Evolutionary conservation across 2,329 filamentous ascomycete genomes (phyloP).

Genomic region (Sporothrix brunneoviolacea): DNA sequence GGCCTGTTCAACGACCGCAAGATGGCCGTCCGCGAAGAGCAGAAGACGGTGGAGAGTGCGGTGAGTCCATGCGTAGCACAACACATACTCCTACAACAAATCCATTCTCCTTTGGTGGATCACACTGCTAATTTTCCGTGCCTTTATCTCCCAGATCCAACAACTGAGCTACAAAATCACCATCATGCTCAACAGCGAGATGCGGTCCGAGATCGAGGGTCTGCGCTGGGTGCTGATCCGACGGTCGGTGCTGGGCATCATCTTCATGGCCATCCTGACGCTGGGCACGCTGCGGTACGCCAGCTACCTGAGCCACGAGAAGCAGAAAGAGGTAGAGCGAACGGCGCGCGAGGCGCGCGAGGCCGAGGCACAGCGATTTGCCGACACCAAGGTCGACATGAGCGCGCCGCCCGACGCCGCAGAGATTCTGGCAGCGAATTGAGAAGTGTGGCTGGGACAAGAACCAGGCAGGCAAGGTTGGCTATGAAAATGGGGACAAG

Average conservation of each 20-base stretch:
- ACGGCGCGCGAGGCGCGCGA: constrained; percentile 30
- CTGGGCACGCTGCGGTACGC: constrained; percentile 54
- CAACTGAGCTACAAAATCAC: constrained; percentile 96
- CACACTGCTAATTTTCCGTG: background rate
- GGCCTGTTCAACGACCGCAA: constrained; percentile 95
- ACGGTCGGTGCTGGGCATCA: constrained; percentile 56
- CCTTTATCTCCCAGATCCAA: constrained; percentile 57
- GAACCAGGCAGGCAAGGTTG: too few species aligned
- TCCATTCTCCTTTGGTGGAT: too few species aligned
- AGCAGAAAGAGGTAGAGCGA: constrained; percentile 39
- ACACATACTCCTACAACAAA: too few species aligned
- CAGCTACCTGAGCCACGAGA: constrained; percentile 48
- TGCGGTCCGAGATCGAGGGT: constrained; percentile 85
- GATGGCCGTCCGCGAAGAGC: constrained; percentile 84
- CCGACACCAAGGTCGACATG: constrained; percentile 36
- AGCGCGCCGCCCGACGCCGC: constrained; percentile 45
- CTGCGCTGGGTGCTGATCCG: constrained; percentile 77
- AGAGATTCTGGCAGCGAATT: constrained; percentile 53
- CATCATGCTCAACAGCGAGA: constrained; percentile 80
- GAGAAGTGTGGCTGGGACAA: background rate
- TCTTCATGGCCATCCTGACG: constrained; percentile 59
- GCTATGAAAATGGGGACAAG: background rate
- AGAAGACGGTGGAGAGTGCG: constrained; percentile 74
- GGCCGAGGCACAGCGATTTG: constrained; percentile 36
- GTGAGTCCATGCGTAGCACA: too few species aligned